phyloP scores from a whole-genome alignment of 176 grass and related monocot species.

The Puya raimondii region DNA sequence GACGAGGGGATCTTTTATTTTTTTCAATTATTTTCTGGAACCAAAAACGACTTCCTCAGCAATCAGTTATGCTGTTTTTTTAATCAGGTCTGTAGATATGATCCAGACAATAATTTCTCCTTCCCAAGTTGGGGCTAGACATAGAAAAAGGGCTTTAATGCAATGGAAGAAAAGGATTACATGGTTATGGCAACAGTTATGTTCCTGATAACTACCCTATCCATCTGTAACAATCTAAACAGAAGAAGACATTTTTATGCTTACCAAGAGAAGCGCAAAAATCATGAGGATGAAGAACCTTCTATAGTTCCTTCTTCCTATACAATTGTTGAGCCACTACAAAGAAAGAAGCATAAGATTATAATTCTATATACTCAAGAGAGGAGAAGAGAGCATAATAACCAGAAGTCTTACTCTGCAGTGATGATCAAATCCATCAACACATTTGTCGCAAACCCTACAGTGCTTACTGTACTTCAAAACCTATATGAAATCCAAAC shows the following conservation, averaged over 20 bases:
- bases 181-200: neutral
- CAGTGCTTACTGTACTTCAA: constrained; percentile 98
- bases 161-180: neutral
- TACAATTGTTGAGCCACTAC: constrained; percentile 98
- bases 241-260: constrained; percentile 9
- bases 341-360: constrained; percentile 8
- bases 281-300: constrained; percentile 86
- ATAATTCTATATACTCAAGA: neutral
- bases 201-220: neutral
- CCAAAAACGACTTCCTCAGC: too few species aligned
- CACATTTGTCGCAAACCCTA: constrained; percentile 96
- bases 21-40: too few species aligned
- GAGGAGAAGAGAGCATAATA: constrained; percentile 9
- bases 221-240: neutral
- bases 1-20: too few species aligned
- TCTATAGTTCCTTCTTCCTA: constrained; percentile 88
- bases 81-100: too few species aligned
- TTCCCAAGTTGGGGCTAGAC: neutral
- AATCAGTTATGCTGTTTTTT: too few species aligned
- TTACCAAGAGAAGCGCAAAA: constrained; percentile 74
- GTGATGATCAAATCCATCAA: constrained; percentile 98
- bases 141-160: neutral
- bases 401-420: constrained; percentile 61
- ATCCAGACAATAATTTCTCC: neutral
- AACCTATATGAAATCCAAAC: constrained; percentile 37